These are phyloP conservation scores for Aspergillus sp. DNA, from an alignment of 2,329 filamentous ascomycete species.

Conservation along the genomic window DNA sequence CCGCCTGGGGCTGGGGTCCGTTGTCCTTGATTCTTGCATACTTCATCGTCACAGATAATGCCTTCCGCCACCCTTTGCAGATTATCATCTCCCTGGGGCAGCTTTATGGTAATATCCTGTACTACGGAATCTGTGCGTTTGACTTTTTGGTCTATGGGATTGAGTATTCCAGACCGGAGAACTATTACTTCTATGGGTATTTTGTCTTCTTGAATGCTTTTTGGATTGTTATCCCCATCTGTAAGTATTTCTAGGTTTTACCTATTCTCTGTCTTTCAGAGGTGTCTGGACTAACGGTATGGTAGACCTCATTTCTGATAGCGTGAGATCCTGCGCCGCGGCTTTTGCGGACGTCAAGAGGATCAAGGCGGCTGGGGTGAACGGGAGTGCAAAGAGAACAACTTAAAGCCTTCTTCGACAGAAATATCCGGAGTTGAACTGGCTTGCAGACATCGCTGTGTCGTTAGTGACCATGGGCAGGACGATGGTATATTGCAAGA, in stretches of 20 bases:
- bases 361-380: not conserved
- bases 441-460: too few species aligned
- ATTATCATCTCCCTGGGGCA: slow-evolving; percentile 59
- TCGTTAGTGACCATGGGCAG: too few species aligned
- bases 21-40: slow-evolving; percentile 54
- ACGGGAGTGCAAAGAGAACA: not conserved
- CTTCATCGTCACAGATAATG: slow-evolving; percentile 44
- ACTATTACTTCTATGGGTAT: slow-evolving; percentile 61
- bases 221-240: slow-evolving; percentile 16
- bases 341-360: slow-evolving; percentile 2
- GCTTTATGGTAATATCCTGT: slow-evolving; percentile 60
- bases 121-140: slow-evolving; percentile 60
- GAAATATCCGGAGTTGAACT: too few species aligned
- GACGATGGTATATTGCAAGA: too few species aligned
- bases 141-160: slow-evolving; percentile 36
- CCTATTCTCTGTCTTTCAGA: too few species aligned
- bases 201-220: slow-evolving; percentile 57
- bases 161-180: slow-evolving; percentile 57
- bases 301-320: not conserved
- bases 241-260: slow-evolving; percentile 7
- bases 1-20: slow-evolving; percentile 48
- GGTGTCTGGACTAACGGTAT: not conserved
- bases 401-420: too few species aligned
- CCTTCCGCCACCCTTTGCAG: slow-evolving; percentile 56
- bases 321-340: not conserved